phyloP scores from a whole-genome alignment of 2,329 filamentous ascomycete genomes.

The Leptographium wingfieldii region DNA sequence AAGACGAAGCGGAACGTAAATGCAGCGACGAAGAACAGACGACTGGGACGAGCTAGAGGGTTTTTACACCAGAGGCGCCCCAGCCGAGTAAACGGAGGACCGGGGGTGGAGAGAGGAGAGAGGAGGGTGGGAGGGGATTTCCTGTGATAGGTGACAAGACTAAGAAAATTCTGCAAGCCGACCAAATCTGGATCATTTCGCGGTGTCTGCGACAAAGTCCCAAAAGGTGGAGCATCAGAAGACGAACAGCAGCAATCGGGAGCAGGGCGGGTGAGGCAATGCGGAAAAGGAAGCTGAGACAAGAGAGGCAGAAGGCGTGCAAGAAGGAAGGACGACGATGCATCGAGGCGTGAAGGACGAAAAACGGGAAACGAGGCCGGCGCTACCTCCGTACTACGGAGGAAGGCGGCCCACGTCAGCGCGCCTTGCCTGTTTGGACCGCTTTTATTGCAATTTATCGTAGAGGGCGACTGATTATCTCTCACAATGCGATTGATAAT shows the following conservation, averaged over 20 bases:
- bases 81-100: neutral
- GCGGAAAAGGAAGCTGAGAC: too few relatives aligned
- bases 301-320: too few relatives aligned
- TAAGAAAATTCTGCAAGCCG: neutral
- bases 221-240: too few relatives aligned
- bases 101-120: neutral
- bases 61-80: neutral
- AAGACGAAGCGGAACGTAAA: neutral
- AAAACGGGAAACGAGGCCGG: too few relatives aligned
- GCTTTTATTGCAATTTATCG: neutral
- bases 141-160: neutral
- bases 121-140: neutral
- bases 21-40: neutral
- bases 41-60: neutral
- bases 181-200: too few relatives aligned
- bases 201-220: too few relatives aligned
- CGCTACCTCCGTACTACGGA: neutral
- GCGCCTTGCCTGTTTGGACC: neutral
- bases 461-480: neutral
- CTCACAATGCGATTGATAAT: neutral
- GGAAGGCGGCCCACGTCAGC: neutral
- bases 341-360: too few relatives aligned
- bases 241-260: too few relatives aligned
- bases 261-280: too few relatives aligned
- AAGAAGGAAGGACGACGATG: too few relatives aligned